Percentiles rank a stretch among this genome's conserved stretches.
Evolutionary conservation across 2,329 filamentous ascomycete genomes (phyloP).

Genomic region (Byssoonygena ceratinophila): DNA sequence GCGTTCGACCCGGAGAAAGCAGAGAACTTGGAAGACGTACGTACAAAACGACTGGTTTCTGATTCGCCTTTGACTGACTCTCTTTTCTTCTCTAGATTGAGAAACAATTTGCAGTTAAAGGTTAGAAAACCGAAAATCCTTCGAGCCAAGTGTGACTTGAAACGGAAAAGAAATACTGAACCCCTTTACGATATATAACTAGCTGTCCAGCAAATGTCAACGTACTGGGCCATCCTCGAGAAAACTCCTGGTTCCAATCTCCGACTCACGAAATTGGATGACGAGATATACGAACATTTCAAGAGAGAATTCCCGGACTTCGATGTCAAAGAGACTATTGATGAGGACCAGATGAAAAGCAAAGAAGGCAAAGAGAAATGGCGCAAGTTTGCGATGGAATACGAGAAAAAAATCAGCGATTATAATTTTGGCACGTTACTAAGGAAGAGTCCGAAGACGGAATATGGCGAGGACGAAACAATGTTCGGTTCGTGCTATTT

Average conservation of each 20-base stretch:
- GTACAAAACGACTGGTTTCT: too few species aligned
- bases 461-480: conserved; percentile 80
- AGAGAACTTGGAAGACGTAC: conserved; percentile 59
- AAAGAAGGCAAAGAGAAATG: conserved; percentile 87
- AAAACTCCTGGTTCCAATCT: conserved; percentile 79
- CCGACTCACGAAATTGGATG: conserved; percentile 84
- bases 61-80: not conserved
- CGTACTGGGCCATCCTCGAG: conserved; percentile 93
- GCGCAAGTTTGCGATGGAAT: conserved; percentile 86
- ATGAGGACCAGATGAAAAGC: conserved; percentile 97
- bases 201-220: conserved; percentile 90
- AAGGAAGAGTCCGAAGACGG: conserved; percentile 61
- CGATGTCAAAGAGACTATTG: conserved; percentile 65
- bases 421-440: conserved; percentile 98
- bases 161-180: not conserved
- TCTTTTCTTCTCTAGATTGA: conserved; percentile 57
- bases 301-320: conserved; percentile 84
- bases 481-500: conserved; percentile 62
- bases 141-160: too few species aligned
- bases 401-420: conserved; percentile 91
- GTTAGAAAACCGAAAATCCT: conserved; percentile 41
- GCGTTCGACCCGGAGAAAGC: conserved; percentile 50
- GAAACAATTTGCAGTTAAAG: conserved; percentile 98
- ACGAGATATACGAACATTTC: conserved; percentile 88
- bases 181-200: conserved; percentile 17